phyloP scores from a whole-genome alignment of 768 basidiomycete species.

The Suillus occidentalis region DNA sequence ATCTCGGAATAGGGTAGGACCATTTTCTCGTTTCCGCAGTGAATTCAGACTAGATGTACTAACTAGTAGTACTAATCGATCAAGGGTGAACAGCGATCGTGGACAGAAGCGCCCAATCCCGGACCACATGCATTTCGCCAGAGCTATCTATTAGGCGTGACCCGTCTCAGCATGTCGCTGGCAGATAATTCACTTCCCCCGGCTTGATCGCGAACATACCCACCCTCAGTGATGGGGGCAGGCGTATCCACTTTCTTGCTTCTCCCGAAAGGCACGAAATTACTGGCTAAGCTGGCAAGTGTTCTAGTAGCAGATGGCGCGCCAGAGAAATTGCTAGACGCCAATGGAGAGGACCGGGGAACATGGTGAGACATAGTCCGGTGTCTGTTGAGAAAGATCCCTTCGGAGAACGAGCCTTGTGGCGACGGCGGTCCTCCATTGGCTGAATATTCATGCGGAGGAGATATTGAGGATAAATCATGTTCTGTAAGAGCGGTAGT shows the following conservation, averaged over 20 bases:
- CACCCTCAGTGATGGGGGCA: slow-evolving; percentile 26
- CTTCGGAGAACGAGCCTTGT: slow-evolving; percentile 61
- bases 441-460: slow-evolving; percentile 26
- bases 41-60: not conserved
- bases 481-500: slow-evolving; percentile 69
- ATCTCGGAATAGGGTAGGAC: not conserved
- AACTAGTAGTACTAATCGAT: not conserved
- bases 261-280: slow-evolving; percentile 64
- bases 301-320: slow-evolving; percentile 48
- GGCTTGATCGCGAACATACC: slow-evolving; percentile 20
- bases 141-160: not conserved
- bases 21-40: not conserved
- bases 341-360: slow-evolving; percentile 49
- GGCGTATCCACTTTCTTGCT: slow-evolving; percentile 38
- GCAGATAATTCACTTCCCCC: slow-evolving; percentile 33
- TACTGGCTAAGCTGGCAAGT: slow-evolving; percentile 58
- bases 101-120: not conserved
- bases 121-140: not conserved
- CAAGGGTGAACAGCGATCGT: not conserved
- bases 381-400: slow-evolving; percentile 46
- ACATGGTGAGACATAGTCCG: slow-evolving; percentile 63
- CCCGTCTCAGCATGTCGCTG: slow-evolving; percentile 37
- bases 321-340: slow-evolving; percentile 16
- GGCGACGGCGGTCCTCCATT: slow-evolving; percentile 54
- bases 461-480: slow-evolving; percentile 45